Evolutionary conservation across 148 eudicot species (phyloP), one percentile per base, ranked within the genome.

Genomic region (Vaccinium vitisidaea): DNA sequence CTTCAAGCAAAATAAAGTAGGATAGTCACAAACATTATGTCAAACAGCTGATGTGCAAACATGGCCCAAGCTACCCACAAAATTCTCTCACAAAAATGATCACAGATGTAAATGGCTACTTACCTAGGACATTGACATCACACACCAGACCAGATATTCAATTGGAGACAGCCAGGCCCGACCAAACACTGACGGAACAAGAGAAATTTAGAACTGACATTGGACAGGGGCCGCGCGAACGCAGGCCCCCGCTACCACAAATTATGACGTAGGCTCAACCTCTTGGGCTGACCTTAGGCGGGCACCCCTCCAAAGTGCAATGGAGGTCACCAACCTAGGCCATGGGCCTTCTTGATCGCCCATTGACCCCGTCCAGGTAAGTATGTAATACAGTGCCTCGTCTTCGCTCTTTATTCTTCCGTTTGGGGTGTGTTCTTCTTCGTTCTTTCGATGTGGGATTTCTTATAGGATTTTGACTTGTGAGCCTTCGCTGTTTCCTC

Each of bases 341-440:
- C 46, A 43, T 43, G 7, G 90, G 80, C 85, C 91, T 88, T 87
- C 58, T 52, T 92, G 95, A 92, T 90, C 90, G 65, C 90, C 92
- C 94, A 93, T 86, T 75, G 84, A 90, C 95, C 94, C 93, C 94
- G 93, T 92, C 94, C 93, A 93, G 94, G 94, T 93, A 93, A 92
- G 94, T 93, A 88, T 84, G 87, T 86, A 46, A 27, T 86, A 90
- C 84, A 0, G 69, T 63, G 3, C 13, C 8, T 21, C 27, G 12
- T 9, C 70, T n/a, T 8, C 2, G 70, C 70, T 3, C 14, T 23
- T 63, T 63, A 63, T 23, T 8, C 27, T 2, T n/a, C 10, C 30
- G 13, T 63, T 63, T 63, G 25, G 27, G 27, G 12, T n/a, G 30
- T 2, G 13, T 12, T 63, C 70, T 12, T 23, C 30, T 63, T 63